A percentile compares a stretch with the other conserved stretches of the same genome.
phyloP scores from a whole-genome alignment of 2,329 filamentous ascomycete species.

The Sporothrix pseudoabietina region DNA sequence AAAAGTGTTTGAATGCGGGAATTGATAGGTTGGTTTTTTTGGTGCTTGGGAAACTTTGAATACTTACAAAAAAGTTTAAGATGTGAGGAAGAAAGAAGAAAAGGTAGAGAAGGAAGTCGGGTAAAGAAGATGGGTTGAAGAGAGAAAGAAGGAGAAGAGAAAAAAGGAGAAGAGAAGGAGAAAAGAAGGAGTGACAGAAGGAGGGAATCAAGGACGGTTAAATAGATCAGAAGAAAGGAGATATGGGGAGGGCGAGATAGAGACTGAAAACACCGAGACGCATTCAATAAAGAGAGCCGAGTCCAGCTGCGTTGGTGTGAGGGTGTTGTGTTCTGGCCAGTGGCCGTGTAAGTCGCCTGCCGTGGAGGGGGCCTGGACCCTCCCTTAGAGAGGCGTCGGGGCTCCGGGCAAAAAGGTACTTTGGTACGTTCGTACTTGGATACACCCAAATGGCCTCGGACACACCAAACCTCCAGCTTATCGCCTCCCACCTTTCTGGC shows the following conservation, averaged over 20 bases:
- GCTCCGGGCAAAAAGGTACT: slow-evolving; percentile 16
- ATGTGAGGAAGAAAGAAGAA: background rate
- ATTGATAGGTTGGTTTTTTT: background rate
- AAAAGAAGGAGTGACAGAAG: background rate
- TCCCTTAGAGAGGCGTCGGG: background rate
- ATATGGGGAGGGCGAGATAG: background rate
- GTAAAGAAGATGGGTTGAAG: slow-evolving; percentile 7
- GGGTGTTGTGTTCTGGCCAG: slow-evolving; percentile 1
- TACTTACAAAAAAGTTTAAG: slow-evolving; percentile 7
- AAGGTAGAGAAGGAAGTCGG: background rate
- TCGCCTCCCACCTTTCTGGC: slow-evolving; percentile 7
- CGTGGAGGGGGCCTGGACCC: background rate
- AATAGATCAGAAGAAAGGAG: slow-evolving; percentile 16
- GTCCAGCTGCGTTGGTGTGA: background rate
- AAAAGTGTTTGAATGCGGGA: slow-evolving; percentile 4
- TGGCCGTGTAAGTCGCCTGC: background rate
- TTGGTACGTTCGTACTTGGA: background rate
- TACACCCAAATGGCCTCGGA: too few relatives aligned
- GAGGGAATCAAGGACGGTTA: slow-evolving; percentile 17
- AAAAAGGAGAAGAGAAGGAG: background rate
- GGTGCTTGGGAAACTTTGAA: background rate
- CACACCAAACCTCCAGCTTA: slow-evolving; percentile 19
- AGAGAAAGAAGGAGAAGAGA: slow-evolving; percentile 2
- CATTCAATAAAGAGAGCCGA: background rate
- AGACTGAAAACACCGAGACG: background rate